phyloP scores from a whole-genome alignment of 2,329 filamentous ascomycete genomes.

The Sporothrix schenckii region DNA sequence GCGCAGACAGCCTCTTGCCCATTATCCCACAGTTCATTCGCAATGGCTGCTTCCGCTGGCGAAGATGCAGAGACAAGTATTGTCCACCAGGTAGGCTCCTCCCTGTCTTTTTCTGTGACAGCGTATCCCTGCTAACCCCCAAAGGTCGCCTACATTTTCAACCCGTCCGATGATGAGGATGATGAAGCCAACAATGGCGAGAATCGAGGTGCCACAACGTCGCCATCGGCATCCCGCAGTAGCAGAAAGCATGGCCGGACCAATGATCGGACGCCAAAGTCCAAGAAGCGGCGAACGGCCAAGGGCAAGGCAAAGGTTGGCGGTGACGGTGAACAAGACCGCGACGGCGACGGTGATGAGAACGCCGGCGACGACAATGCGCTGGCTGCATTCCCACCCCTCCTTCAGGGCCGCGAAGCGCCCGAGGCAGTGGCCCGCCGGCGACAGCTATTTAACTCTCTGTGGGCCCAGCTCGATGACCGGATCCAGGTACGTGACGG shows the following conservation, averaged over 20 bases:
- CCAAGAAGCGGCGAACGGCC: slow-evolving; percentile 18
- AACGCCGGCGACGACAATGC: background rate
- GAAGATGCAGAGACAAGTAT: slow-evolving; percentile 28
- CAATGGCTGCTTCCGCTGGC: slow-evolving; percentile 12
- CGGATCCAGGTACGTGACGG: slow-evolving; percentile 60
- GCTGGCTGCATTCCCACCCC: slow-evolving; percentile 50
- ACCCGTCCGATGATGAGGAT: slow-evolving; percentile 50
- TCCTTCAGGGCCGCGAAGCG: slow-evolving; percentile 60
- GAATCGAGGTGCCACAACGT: background rate
- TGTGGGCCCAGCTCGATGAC: slow-evolving; percentile 66
- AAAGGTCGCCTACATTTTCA: slow-evolving; percentile 66
- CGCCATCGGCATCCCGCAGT: background rate
- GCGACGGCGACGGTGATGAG: background rate
- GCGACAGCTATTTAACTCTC: slow-evolving; percentile 60
- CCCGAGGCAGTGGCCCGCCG: slow-evolving; percentile 56
- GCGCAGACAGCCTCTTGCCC: background rate
- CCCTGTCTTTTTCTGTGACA: background rate
- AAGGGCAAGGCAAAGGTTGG: slow-evolving; percentile 2
- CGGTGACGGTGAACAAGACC: background rate
- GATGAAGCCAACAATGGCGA: slow-evolving; percentile 30
- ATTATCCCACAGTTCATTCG: background rate
- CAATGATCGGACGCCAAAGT: slow-evolving; percentile 1
- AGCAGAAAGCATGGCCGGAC: slow-evolving; percentile 12
- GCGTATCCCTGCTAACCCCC: background rate
- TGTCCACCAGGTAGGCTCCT: slow-evolving; percentile 26